Evolutionary conservation across 1,284 basidiomycete species (phyloP).

Genomic region (Ceratobasidium sp.): DNA sequence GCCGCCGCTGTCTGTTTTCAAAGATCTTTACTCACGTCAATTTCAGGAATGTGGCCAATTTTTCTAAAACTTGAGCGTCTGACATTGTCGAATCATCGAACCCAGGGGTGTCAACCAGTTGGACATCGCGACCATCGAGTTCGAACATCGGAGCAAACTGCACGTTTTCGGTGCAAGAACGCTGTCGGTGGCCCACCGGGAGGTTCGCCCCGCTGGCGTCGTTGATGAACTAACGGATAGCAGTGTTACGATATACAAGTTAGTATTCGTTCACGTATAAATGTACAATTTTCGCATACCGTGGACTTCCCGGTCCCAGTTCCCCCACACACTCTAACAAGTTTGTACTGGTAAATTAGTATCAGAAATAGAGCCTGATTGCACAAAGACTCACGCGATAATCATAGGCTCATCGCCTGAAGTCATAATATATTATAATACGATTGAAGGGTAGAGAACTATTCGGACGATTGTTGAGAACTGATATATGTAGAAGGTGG

Average conservation of each 20-base stretch:
- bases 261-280: neutral
- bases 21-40: slow-evolving; percentile 4
- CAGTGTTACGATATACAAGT: neutral
- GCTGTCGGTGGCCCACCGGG: neutral
- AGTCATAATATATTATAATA: no score
- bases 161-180: slow-evolving; percentile 8
- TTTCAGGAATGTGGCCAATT: slow-evolving; percentile 30
- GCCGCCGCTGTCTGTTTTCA: neutral
- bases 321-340: slow-evolving; percentile 12
- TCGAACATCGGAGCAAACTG: neutral
- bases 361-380: neutral
- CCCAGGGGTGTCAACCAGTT: slow-evolving; percentile 54
- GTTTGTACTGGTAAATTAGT: no score
- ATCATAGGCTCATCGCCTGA: no score
- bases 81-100: slow-evolving; percentile 50
- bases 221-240: slow-evolving; percentile 29
- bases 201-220: slow-evolving; percentile 7
- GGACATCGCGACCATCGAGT: slow-evolving; percentile 4
- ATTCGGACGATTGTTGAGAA: no score
- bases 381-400: slow-evolving; percentile 9
- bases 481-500: no score
- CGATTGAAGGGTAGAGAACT: no score
- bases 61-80: slow-evolving; percentile 40
- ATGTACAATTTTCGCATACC: neutral
- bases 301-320: slow-evolving; percentile 29